Evolutionary conservation across 2,329 filamentous ascomycete species (phyloP), one percentile per base, ranked within the genome.

Genomic region (Nannizziopsis arthrosporioides): DNA sequence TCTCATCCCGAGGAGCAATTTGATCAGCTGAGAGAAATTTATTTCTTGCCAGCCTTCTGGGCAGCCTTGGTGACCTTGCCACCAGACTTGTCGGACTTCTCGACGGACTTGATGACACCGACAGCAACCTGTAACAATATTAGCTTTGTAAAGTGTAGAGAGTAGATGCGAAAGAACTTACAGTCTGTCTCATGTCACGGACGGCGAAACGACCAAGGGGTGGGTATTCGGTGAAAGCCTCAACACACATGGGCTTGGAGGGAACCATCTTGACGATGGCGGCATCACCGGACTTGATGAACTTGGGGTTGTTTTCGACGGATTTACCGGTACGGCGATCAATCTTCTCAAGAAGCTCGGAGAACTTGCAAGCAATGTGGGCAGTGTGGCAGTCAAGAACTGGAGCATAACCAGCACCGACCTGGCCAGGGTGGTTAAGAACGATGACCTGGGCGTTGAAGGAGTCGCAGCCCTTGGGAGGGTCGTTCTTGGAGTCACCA

Each of bases 341-440:
- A 68, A 98, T 98, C 90, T 98, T 98, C 86, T 96, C 87, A 61
- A 90, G 79, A 68, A 98, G 83, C 85, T 96, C 92, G 66, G 86
- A 74, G 82, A 98, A 98, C 86, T 96, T 96, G 92, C 92, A 98
- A 68, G 92, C 92, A 82, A 98, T 98, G 84, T 98, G 92, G 76
- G 92, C 92, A 69, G 92, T 98, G 85, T 98, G 92, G 86, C 92
- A 98, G 73, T 98, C 92, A 58, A 98, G 84, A 66, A 98, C 92
- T 71, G 92, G 92, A 62, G 92, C 90, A 81, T 98, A 98, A 73
- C 92, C 92, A 71, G 88, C 88, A 81, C 90, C 89, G 70, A 98
- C 85, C 81, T 98, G 92, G 73, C 92, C 92, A 68, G 92, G 92
- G 86, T 98, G 92, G 89, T 96, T 96, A 63, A 98, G 87, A 70